Base-by-base conservation (phyloP, 345 rosid species). In the Populus davidiana region DNA sequence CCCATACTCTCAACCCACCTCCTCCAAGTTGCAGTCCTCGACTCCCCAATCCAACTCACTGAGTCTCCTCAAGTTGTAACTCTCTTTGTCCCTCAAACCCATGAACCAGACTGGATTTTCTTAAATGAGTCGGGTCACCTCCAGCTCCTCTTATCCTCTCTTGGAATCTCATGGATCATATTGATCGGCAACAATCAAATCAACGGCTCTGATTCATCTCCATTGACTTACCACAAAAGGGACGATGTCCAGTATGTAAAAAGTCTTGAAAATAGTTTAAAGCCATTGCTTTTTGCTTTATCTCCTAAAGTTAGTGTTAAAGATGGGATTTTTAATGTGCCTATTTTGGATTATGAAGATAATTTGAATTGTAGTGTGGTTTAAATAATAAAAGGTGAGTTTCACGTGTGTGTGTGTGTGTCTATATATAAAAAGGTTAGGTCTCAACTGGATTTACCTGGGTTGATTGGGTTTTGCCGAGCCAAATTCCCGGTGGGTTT, bases 1-100 rank as follows among this genome's bases (percentile, higher is more conserved):
- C 89, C 89, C 20, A 5, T 72, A 52, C 68, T 75, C 75, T 33
- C 63, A 70, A 14, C 81, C 38, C 54, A n/a, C 18, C 87, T 82
- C 71, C 89, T 94, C 85, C 92, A 89, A 2, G 76, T 93, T 79
- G 97, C 97, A 49, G 88, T 92, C 66, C 94, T 91, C 72, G 98
- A 94, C 83, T 90, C 97, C 2, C 97, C 97, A 8, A 1, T 83
- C 67, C 85, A 81, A 3, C 78, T 59, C 54, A 9, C 36, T 0
- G 73, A 68, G 31, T 31, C 85, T 6, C 87, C 89, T 16, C 82
- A 17, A 56, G 90, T 88, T 36, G 97, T 96, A 35, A 92, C 90
- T 79, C 86, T 91, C 73, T 78, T 90, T 79, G 96, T 93, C 79
- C 97, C 97, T 43, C 78, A 62, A 56, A 73, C 52, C 69, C 94